Evolutionary conservation across 1,284 basidiomycete genomes (phyloP), one percentile per base, ranked within the genome.

Genomic region (Sutorius eximius): DNA sequence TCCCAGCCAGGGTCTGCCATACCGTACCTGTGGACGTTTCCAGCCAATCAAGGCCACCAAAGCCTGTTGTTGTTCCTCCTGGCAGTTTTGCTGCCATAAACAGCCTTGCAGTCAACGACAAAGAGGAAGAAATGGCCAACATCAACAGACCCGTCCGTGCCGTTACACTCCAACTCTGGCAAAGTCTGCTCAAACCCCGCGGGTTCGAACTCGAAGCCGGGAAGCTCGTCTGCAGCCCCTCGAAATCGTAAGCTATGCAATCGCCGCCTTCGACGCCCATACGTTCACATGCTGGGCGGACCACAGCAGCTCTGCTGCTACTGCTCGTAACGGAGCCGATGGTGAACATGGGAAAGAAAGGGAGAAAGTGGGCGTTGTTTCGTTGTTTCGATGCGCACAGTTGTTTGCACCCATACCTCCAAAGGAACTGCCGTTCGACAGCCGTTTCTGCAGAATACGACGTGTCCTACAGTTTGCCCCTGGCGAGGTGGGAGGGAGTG

Each of bases 111-210:
- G 24, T 53, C 20, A 63, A 68, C 13, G 58, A 34, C 2, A 51
- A 63, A 3, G 63, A 70, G 48, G 78, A 79, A 34, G 85, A 85
- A 53, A 83, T 83, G 59, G 71, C 79, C 2, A 81, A 78, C 0
- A 67, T 77, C 15, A 73, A 82, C 2, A 82, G 77, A 48, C 82
- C 83, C 18, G 71, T 83, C 0, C 83, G 83, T 0, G 76, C 76
- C 0, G 75, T 83, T 3, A 85, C 84, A 6, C 74, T 86, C 22
- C 80, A 82, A 54, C 75, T 90, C 8, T 89, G 87, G 87, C 76
- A 80, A 45, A 78, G 77, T 58, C 78, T 90, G 16, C 77, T 90
- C 36, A 79, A 80, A 54, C 73, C 77, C 36, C 78, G 87, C 20
- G 87, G 87, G 9, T 88, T 84, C 66, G 78, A 81, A 55, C 69